Base-by-base conservation (phyloP, 306 rosid genomes). In the Rubus parviflorus region DNA sequence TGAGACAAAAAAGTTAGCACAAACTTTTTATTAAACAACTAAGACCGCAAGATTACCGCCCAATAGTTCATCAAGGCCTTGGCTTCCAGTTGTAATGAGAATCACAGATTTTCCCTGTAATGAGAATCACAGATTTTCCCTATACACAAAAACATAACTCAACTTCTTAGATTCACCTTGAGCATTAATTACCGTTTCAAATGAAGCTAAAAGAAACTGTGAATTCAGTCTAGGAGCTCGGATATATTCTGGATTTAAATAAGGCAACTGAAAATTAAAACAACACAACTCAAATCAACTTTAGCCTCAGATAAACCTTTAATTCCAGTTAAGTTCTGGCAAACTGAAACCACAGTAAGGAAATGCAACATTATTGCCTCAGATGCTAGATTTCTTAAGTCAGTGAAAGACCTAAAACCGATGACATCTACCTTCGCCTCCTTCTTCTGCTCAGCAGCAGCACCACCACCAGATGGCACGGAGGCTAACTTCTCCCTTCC, bases 21-120 rank as follows among this genome's bases (percentile, higher is more conserved):
- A 30, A 1, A 30, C 35, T 30, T 30, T 1, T 30, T 30, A 30
- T 30, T 30, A 30, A 30, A 62, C 37, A 37, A 67, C 41, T 66
- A 22, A 35, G 58, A 37, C 81, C 45, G 64, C 77, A 78, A 80
- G 37, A 68, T 71, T 82, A 86, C 98, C 98, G 79, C 98, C 97
- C 82, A 94, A 88, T 71, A 93, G 85, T 75, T 93, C 98, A 85
- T 94, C 98, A 10, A 94, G 92, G 62, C 97, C 98, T 76, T 91
- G 96, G 81, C 97, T 94, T 81, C 98, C 98, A 6, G 98, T 94
- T 42, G 98, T 94, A 71, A 94, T 91, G 58, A 87, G 89, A 64
- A 94, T 64, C 76, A 94, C 96, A 19, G 91, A 79, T 76, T 91
- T 91, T 61, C 98, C 91, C 98, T 91, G n/a, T n/a, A n/a, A n/a